phyloP scores from a whole-genome alignment of 257 asterid genomes.

The Jacaranda mimosifolia region DNA sequence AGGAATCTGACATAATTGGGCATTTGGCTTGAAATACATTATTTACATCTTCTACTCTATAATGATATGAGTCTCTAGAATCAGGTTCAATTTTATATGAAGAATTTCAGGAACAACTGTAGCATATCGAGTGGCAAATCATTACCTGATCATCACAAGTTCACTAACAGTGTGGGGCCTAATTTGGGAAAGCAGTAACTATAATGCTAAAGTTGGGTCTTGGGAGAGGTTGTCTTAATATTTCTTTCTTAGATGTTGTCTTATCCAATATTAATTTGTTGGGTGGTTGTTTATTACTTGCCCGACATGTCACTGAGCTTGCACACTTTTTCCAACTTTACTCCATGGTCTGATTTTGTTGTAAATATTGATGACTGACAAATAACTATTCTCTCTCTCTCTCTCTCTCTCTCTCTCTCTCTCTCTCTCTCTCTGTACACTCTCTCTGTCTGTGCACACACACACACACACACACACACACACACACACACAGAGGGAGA shows the following conservation, averaged over 20 bases:
- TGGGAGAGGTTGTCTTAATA: neutral
- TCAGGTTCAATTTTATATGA: neutral
- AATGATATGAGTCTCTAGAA: neutral
- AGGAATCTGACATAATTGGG: conserved; percentile 21
- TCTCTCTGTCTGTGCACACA: no score
- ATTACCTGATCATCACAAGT: neutral
- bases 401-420: neutral
- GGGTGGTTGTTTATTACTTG: neutral
- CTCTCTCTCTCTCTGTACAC: no score
- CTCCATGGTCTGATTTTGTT: neutral
- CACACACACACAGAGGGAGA: no score
- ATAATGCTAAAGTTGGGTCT: neutral
- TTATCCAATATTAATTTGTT: neutral
- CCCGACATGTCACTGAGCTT: neutral
- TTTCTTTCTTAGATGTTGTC: neutral
- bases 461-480: no score
- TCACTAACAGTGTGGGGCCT: no score
- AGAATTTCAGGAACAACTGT: neutral
- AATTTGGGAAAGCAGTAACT: no score
- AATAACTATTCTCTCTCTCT: neutral
- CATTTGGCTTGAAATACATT: neutral
- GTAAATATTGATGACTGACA: neutral
- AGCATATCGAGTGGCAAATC: neutral
- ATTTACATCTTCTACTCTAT: conserved; percentile 4
- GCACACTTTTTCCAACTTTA: neutral